Evolutionary conservation across 2,329 filamentous ascomycete genomes (phyloP).

Genomic region (Chrysoporthe cubensis): DNA sequence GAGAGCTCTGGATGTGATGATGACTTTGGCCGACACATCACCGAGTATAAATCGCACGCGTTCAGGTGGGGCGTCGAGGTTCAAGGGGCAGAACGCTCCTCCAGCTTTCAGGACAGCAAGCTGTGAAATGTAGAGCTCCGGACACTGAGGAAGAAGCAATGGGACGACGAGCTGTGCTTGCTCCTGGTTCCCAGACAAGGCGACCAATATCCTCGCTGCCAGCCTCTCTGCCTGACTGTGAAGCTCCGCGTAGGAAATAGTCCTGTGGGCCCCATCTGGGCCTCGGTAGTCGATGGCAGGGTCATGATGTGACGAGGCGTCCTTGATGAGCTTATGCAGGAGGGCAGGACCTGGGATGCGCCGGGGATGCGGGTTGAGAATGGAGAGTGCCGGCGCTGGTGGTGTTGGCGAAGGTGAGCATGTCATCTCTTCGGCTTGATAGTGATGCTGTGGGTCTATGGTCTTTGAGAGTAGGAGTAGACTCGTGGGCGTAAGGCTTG

Average conservation of each 20-base stretch:
- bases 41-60: conserved; percentile 77
- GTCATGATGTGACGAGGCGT: conserved; percentile 37
- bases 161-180: conserved; percentile 64
- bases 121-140: conserved; percentile 76
- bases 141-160: conserved; percentile 76
- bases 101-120: conserved; percentile 81
- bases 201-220: conserved; percentile 20
- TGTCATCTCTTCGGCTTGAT: conserved; percentile 24
- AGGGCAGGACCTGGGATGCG: conserved; percentile 49
- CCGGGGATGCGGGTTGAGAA: conserved; percentile 50
- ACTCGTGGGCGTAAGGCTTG: not conserved
- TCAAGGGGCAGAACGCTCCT: conserved; percentile 83
- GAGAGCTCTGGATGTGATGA: conserved; percentile 65
- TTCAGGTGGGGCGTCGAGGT: conserved; percentile 76
- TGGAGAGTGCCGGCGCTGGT: conserved; percentile 40
- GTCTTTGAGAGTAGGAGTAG: not conserved
- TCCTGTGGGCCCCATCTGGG: conserved; percentile 47
- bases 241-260: conserved; percentile 65
- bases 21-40: conserved; percentile 72
- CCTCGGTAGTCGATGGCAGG: conserved; percentile 68
- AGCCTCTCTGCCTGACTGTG: conserved; percentile 44
- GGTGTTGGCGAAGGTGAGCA: not conserved
- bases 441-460: conserved; percentile 13
- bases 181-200: conserved; percentile 6
- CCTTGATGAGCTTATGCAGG: conserved; percentile 62